These are phyloP conservation scores for Hanseniaspora meyeri DNA, from an alignment of 805 yeast species.

Conservation along the genomic window DNA sequence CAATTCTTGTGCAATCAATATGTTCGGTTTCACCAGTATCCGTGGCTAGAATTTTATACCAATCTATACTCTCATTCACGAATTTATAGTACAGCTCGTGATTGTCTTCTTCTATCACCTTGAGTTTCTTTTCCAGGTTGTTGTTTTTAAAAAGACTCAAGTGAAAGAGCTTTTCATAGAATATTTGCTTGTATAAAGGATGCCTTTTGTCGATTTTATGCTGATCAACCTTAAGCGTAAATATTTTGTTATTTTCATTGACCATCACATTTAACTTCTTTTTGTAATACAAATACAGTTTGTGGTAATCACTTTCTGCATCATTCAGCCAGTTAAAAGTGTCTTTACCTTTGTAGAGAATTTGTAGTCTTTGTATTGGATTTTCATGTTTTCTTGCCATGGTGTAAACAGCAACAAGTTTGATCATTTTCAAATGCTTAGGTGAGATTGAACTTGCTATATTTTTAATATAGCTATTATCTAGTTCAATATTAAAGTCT, in stretches of 20 bases:
- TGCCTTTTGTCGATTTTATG: conserved; percentile 3
- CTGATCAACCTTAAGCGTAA: not conserved
- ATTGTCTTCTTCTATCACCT: not conserved
- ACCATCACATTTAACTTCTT: not conserved
- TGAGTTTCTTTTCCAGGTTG: not conserved
- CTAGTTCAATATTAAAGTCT: not conserved
- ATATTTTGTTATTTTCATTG: not conserved
- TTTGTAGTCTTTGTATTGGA: not conserved
- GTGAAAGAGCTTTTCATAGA: not conserved
- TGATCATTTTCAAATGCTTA: not conserved
- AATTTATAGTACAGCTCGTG: not conserved
- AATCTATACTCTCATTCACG: not conserved
- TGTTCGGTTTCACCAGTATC: not conserved
- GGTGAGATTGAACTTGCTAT: not conserved
- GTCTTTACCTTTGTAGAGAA: not conserved
- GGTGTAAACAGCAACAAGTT: conserved; percentile 8
- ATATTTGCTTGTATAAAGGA: conserved; percentile 1
- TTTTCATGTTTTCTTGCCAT: not conserved
- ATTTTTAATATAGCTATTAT: not conserved
- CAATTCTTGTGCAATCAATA: not conserved
- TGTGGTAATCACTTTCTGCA: not conserved
- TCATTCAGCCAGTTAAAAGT: conserved; percentile 9
- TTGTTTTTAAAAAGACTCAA: not conserved
- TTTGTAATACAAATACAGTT: not conserved
- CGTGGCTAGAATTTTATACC: not conserved